phyloP scores from a whole-genome alignment of 257 asterid species.

The Thymus mandschuricus region DNA sequence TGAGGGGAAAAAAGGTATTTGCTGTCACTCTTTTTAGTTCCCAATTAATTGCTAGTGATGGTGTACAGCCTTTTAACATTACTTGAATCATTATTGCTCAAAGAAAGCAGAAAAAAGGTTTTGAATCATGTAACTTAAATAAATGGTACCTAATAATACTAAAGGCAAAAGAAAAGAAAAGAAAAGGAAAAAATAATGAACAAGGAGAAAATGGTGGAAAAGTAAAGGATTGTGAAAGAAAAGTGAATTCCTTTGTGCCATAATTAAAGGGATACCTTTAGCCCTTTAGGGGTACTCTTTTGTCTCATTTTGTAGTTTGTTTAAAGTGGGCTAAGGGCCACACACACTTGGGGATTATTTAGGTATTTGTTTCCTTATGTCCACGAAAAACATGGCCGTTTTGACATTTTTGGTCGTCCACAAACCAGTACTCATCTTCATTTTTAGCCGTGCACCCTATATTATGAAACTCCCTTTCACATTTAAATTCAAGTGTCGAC shows the following conservation, averaged over 20 bases:
- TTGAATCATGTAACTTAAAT: constrained; percentile 5
- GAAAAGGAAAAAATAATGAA: background rate
- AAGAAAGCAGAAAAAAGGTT: constrained; percentile 34
- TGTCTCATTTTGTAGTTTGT: constrained; percentile 38
- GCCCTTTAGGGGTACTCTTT: constrained; percentile 30
- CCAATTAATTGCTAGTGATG: constrained; percentile 11
- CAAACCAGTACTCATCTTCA: too few relatives aligned
- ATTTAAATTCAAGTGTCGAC: too few relatives aligned
- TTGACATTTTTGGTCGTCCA: too few relatives aligned
- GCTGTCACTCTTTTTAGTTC: constrained; percentile 10
- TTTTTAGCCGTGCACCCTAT: too few relatives aligned
- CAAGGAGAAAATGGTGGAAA: constrained; percentile 9
- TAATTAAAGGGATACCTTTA: constrained; percentile 39
- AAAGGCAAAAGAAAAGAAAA: background rate
- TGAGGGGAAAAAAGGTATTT: background rate
- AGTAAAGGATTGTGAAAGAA: constrained; percentile 4
- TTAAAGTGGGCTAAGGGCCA: constrained; percentile 39
- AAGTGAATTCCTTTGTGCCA: constrained; percentile 32
- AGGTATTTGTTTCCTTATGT: background rate
- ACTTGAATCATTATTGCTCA: constrained; percentile 25
- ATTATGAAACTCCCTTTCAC: too few relatives aligned
- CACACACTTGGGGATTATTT: constrained; percentile 33
- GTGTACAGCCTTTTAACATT: constrained; percentile 27
- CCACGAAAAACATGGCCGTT: too few relatives aligned
- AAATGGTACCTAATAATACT: constrained; percentile 2